Evolutionary conservation across 768 basidiomycete genomes (phyloP).

Genomic region (Lenzites betulinus): DNA sequence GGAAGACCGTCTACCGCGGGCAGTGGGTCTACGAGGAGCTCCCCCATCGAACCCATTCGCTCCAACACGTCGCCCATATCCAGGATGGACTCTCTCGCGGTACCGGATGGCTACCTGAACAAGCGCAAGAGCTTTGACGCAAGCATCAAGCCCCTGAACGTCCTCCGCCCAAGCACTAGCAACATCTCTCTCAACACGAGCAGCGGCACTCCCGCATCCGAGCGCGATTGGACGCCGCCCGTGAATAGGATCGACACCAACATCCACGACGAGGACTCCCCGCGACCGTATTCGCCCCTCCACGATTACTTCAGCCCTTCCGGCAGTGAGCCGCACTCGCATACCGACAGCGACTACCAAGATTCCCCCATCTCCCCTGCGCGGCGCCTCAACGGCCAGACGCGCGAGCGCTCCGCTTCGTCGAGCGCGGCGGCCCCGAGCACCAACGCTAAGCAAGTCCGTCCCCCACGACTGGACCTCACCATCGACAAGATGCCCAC

Average conservation of each 20-base stretch:
- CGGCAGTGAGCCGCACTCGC: constrained; percentile 12
- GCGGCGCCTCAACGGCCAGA: background rate
- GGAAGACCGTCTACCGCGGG: constrained; percentile 20
- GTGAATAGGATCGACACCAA: background rate
- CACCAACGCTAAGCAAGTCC: constrained; percentile 1
- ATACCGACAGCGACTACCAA: constrained; percentile 16
- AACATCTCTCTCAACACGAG: constrained; percentile 16
- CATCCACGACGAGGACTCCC: constrained; percentile 27
- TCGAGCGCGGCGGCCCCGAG: constrained; percentile 21
- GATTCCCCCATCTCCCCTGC: constrained; percentile 17
- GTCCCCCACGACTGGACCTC: constrained; percentile 29
- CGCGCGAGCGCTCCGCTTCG: constrained; percentile 28
- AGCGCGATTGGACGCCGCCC: constrained; percentile 11
- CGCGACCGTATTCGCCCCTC: constrained; percentile 35
- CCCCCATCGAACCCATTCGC: constrained; percentile 22
- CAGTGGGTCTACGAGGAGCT: constrained; percentile 12
- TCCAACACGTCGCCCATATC: constrained; percentile 20
- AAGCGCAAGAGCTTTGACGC: constrained; percentile 49
- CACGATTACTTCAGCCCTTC: constrained; percentile 34
- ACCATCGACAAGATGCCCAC: constrained; percentile 39
- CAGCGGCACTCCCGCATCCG: constrained; percentile 5
- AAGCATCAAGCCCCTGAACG: constrained; percentile 42
- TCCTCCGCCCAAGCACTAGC: constrained; percentile 30
- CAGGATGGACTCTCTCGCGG: constrained; percentile 22
- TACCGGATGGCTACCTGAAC: constrained; percentile 25